Conservation (phyloP, 2,329 filamentous ascomycete genomes). For the Thermoascus crustaceus region DNA sequence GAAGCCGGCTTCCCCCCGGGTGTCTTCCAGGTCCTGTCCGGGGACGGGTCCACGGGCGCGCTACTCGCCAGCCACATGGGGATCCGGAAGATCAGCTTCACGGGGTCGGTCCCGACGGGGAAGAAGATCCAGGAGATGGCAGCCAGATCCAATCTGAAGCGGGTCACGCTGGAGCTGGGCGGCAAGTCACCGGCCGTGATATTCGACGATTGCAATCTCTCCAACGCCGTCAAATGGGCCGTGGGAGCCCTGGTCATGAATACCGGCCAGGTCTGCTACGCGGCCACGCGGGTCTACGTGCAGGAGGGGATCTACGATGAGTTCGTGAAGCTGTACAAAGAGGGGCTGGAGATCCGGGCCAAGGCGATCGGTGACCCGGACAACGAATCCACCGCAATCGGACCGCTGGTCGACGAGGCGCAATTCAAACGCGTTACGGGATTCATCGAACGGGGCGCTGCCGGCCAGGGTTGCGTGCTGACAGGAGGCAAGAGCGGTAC, state of each 20-base stretch:
- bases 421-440: slow-evolving; percentile 8
- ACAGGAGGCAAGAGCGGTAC: too few species aligned
- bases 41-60: slow-evolving; percentile 19
- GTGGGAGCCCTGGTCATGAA: slow-evolving; percentile 12
- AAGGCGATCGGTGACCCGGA: slow-evolving; percentile 8
- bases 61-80: slow-evolving; percentile 32
- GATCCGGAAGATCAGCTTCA: slow-evolving; percentile 27
- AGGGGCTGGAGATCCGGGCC: slow-evolving; percentile 7
- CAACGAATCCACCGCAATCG: slow-evolving; percentile 3
- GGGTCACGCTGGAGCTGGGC: slow-evolving; percentile 39
- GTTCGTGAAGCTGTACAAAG: too few species aligned
- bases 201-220: slow-evolving; percentile 14
- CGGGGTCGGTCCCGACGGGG: slow-evolving; percentile 20
- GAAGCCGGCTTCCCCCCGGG: slow-evolving; percentile 40
- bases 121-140: slow-evolving; percentile 42
- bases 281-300: slow-evolving; percentile 15
- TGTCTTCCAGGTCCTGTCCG: slow-evolving; percentile 34
- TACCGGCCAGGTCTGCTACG: slow-evolving; percentile 16
- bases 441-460: slow-evolving; percentile 12
- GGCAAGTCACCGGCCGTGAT: slow-evolving; percentile 33
- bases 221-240: slow-evolving; percentile 14
- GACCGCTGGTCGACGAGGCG: slow-evolving; percentile 7
- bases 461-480: too few species aligned
- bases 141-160: slow-evolving; percentile 47
- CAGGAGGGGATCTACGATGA: slow-evolving; percentile 12